These are phyloP conservation scores for Acacia crassicarpa DNA, from an alignment of 306 rosid genomes.

Conservation along the genomic window DNA sequence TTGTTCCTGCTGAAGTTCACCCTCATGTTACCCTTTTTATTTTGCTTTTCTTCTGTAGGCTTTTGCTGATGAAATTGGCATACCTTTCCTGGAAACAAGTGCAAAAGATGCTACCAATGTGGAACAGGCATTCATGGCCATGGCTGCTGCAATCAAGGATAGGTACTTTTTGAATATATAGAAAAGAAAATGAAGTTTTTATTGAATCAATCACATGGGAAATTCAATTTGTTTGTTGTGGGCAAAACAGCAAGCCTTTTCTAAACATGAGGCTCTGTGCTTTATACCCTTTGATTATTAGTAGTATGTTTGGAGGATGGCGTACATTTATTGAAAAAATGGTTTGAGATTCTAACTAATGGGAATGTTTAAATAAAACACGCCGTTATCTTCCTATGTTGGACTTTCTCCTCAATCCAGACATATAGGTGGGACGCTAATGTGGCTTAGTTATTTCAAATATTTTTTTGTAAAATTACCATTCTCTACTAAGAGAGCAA, in stretches of 20 bases:
- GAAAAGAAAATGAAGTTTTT: not conserved
- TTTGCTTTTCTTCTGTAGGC: constrained; percentile 32
- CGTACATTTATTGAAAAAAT: not conserved
- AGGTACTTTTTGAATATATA: constrained; percentile 26
- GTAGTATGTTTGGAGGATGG: not conserved
- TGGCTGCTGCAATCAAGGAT: constrained; percentile 55
- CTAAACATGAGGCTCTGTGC: not conserved
- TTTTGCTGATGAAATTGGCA: constrained; percentile 55
- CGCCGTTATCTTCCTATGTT: not conserved
- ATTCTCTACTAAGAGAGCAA: not conserved
- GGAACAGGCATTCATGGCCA: constrained; percentile 62
- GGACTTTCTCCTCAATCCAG: not conserved
- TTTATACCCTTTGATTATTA: not conserved
- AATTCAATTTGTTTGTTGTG: not conserved
- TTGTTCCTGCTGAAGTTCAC: constrained; percentile 8
- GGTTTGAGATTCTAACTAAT: not conserved
- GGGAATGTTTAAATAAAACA: not conserved
- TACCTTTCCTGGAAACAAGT: constrained; percentile 61
- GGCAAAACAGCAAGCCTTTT: not conserved
- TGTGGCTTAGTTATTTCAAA: not conserved
- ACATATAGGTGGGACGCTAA: no score
- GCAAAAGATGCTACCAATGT: constrained; percentile 61
- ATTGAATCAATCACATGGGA: not conserved
- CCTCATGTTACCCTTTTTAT: not conserved
- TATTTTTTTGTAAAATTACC: not conserved